Evolutionary conservation across 179 eudicot genomes (phyloP).

Genomic region (Drosera spatulata): DNA sequence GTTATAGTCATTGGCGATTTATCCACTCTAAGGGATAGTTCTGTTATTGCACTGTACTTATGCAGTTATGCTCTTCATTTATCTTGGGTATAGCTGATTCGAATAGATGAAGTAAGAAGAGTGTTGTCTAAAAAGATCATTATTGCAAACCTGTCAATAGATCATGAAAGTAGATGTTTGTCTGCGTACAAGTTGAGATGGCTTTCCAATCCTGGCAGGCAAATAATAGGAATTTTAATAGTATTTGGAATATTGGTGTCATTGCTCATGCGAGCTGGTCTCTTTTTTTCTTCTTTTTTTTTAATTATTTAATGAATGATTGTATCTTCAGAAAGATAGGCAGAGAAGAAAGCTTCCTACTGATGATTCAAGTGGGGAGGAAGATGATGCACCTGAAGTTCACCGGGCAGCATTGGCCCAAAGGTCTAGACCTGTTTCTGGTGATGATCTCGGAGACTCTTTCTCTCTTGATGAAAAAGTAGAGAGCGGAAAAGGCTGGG

Average conservation of each 20-base stretch:
- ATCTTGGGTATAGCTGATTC: no score
- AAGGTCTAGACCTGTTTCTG: slow-evolving; percentile 59
- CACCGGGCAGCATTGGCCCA: slow-evolving; percentile 23
- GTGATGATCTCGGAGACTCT: slow-evolving; percentile 98
- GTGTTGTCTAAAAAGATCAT: no score
- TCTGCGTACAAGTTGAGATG: neutral
- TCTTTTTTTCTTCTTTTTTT: neutral
- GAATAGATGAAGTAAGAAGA: no score
- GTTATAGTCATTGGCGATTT: no score
- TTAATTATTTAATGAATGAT: neutral
- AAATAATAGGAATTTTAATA: no score
- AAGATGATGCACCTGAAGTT: slow-evolving; percentile 42
- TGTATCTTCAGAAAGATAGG: slow-evolving; percentile 59
- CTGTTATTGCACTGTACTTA: no score
- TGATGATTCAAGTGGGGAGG: slow-evolving; percentile 57
- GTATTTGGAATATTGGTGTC: neutral
- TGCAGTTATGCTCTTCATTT: no score
- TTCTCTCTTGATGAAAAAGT: slow-evolving; percentile 53
- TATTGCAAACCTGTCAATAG: no score
- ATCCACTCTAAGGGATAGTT: no score
- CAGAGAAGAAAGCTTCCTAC: slow-evolving; percentile 76
- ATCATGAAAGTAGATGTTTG: neutral
- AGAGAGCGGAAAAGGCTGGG: slow-evolving; percentile 48
- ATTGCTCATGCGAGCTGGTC: neutral
- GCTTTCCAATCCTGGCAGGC: no score